These are phyloP conservation scores for Penicillium sp. DNA, from an alignment of 2,329 filamentous ascomycete species.

Conservation along the genomic window DNA sequence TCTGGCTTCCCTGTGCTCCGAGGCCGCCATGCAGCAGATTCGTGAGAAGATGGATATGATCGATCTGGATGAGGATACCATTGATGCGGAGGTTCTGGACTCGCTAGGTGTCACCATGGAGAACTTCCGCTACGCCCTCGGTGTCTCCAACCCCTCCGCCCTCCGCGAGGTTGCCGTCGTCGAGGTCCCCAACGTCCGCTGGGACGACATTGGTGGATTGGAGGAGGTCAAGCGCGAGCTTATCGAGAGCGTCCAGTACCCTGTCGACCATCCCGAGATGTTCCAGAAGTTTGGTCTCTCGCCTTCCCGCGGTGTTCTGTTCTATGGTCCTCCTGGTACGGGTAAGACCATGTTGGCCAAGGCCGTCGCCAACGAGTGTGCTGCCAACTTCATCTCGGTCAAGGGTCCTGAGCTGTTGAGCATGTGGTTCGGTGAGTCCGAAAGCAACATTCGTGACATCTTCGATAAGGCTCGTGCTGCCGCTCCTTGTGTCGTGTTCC, in stretches of 20 bases:
- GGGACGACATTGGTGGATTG: slow-evolving; percentile 99
- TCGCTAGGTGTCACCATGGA: slow-evolving; percentile 99
- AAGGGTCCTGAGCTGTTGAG: slow-evolving; percentile 97
- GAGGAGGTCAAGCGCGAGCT: slow-evolving; percentile 99
- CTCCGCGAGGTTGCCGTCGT: slow-evolving; percentile 98
- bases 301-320: slow-evolving; percentile 94
- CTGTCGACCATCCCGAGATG: slow-evolving; percentile 98
- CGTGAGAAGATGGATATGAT: slow-evolving; percentile 99
- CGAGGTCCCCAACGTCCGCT: slow-evolving; percentile 97
- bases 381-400: slow-evolving; percentile 99
- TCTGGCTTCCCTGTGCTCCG: slow-evolving; percentile 95
- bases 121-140: slow-evolving; percentile 98
- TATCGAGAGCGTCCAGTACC: slow-evolving; percentile 97
- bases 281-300: slow-evolving; percentile 99
- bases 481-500: slow-evolving; percentile 96
- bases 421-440: slow-evolving; percentile 99
- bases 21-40: slow-evolving; percentile 99
- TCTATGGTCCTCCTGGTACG: slow-evolving; percentile 98
- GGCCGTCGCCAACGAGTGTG: slow-evolving; percentile 97
- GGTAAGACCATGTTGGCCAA: slow-evolving; percentile 99
- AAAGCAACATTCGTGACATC: slow-evolving; percentile 99
- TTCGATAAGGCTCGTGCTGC: slow-evolving; percentile 99
- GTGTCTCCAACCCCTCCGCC: slow-evolving; percentile 96
- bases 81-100: slow-evolving; percentile 96
- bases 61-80: slow-evolving; percentile 97